These are phyloP conservation scores for Avicennia marina DNA, from an alignment of 257 asterid species.

Conservation along the genomic window DNA sequence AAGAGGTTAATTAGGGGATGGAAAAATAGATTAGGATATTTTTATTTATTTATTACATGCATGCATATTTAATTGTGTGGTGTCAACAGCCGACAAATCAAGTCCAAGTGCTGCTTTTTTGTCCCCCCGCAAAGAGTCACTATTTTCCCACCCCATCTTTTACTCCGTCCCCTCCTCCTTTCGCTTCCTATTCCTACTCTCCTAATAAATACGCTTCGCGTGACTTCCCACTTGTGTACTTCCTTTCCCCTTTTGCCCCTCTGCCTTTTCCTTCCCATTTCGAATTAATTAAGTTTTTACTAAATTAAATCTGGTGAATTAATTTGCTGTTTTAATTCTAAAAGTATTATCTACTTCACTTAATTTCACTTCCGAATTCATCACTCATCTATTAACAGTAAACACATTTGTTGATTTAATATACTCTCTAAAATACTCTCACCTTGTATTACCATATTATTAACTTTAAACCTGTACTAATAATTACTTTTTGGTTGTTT, in stretches of 20 bases:
- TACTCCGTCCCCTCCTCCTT: constrained; percentile 20
- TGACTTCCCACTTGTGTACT: neutral
- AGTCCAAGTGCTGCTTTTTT: constrained; percentile 52
- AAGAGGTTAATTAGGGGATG: constrained; percentile 1
- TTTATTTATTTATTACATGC: too few relatives aligned
- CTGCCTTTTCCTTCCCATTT: neutral
- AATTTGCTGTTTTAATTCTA: too few relatives aligned
- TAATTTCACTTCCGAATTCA: too few relatives aligned
- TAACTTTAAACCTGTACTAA: too few relatives aligned
- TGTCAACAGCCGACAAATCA: constrained; percentile 43
- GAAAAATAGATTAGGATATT: constrained; percentile 18
- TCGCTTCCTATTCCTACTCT: constrained; percentile 15
- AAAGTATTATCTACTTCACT: too few relatives aligned
- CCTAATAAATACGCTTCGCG: constrained; percentile 19
- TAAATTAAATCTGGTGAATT: too few relatives aligned
- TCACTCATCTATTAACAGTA: too few relatives aligned
- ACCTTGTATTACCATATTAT: too few relatives aligned
- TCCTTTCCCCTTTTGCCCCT: constrained; percentile 12
- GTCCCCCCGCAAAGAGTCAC: constrained; percentile 37
- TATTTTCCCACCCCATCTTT: constrained; percentile 17
- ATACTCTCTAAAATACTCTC: too few relatives aligned
- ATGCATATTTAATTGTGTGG: constrained; percentile 15
- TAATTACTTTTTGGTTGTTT: too few relatives aligned
- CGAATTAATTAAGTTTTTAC: too few relatives aligned
- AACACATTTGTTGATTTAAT: too few relatives aligned